Conservation (phyloP, 2,329 filamentous ascomycete genomes). For the Epicoccum nigrum region DNA sequence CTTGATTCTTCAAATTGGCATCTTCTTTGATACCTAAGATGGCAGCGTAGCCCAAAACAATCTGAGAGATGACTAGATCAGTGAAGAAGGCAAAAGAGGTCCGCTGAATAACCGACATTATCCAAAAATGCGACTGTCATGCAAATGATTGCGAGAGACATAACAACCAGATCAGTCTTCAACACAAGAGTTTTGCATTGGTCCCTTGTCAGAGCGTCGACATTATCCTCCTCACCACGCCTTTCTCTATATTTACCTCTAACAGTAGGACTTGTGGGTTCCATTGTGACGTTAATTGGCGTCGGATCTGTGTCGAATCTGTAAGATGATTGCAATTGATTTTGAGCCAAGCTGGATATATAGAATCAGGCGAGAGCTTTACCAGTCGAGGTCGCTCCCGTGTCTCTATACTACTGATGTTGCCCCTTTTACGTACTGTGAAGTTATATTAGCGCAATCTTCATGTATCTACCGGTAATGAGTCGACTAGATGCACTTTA, state of each 20-base stretch:
- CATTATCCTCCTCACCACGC: neutral
- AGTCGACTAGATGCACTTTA: neutral
- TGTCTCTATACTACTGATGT: too few relatives aligned
- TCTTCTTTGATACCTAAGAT: constrained; percentile 3
- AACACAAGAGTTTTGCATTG: neutral
- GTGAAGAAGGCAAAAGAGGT: too few relatives aligned
- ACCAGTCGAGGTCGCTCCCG: too few relatives aligned
- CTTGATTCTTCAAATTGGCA: neutral
- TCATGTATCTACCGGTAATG: neutral
- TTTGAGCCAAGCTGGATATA: too few relatives aligned
- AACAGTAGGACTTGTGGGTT: too few relatives aligned
- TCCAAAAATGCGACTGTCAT: constrained; percentile 1
- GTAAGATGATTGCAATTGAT: too few relatives aligned
- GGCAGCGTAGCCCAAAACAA: constrained; percentile 1
- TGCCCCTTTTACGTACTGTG: neutral
- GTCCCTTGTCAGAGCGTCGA: neutral
- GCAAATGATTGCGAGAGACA: constrained; percentile 2
- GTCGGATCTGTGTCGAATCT: too few relatives aligned
- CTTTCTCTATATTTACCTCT: neutral
- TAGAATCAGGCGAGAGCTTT: too few relatives aligned
- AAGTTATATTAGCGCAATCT: neutral
- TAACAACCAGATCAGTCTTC: constrained; percentile 1
- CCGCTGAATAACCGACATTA: neutral
- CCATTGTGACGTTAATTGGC: too few relatives aligned
- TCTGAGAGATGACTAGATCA: too few relatives aligned